Conservation (phyloP, 2,329 filamentous ascomycete genomes). For the Thelonectria olida region DNA sequence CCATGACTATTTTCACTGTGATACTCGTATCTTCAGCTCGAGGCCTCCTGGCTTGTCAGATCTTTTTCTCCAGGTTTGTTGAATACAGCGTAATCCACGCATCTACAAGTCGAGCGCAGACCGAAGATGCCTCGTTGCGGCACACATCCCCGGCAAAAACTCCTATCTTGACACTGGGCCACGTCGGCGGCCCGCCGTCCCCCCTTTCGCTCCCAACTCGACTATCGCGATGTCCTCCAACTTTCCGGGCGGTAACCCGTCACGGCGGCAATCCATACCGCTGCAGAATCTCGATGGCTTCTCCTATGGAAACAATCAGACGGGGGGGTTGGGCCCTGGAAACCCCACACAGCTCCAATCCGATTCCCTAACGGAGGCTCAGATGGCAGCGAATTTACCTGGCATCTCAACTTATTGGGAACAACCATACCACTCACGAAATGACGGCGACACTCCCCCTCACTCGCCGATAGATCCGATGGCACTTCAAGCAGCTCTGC, state of each 20-base stretch:
- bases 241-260: slow-evolving; percentile 37
- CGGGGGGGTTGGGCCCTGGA: slow-evolving; percentile 17
- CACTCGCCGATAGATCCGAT: slow-evolving; percentile 63
- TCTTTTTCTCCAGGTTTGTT: slow-evolving; percentile 23
- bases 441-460: slow-evolving; percentile 48
- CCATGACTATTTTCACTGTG: slow-evolving; percentile 22
- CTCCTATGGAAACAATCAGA: slow-evolving; percentile 22
- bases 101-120: slow-evolving; percentile 15
- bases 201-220: slow-evolving; percentile 16
- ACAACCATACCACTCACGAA: slow-evolving; percentile 52
- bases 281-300: slow-evolving; percentile 66
- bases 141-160: slow-evolving; percentile 7
- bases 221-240: slow-evolving; percentile 43
- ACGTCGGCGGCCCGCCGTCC: slow-evolving; percentile 30
- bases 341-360: slow-evolving; percentile 19
- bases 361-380: slow-evolving; percentile 23
- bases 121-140: slow-evolving; percentile 33
- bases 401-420: slow-evolving; percentile 64
- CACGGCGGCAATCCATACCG: slow-evolving; percentile 67
- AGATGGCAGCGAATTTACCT: slow-evolving; percentile 47
- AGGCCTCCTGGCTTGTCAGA: slow-evolving; percentile 35
- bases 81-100: slow-evolving; percentile 26
- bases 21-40: slow-evolving; percentile 20
- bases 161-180: slow-evolving; percentile 35
- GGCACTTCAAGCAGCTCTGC: slow-evolving; percentile 64